Evolutionary conservation across 2,329 filamentous ascomycete species (phyloP), one percentile per base, ranked within the genome.

Genomic region (Aspergillus spinulosporus): DNA sequence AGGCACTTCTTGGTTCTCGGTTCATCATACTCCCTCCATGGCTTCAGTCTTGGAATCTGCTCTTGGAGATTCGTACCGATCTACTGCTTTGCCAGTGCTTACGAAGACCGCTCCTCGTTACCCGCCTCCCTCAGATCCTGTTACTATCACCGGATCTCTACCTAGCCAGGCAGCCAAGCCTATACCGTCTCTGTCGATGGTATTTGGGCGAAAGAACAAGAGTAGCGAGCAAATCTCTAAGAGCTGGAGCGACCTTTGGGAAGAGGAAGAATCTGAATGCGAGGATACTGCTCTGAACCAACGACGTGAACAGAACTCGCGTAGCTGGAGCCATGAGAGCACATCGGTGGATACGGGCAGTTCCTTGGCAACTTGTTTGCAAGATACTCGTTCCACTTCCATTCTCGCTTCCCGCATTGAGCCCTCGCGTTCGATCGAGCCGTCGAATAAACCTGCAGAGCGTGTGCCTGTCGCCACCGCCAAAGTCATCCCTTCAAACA

Each of bases 211-310:
- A 68, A 70, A 71, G 37, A 86, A 88, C 36, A 86, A 88, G 71
- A 84, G 34, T 12, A 37, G 85, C 60, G 88, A 93, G 45, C 80
- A 83, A 47, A 90, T 95, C 47, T 96, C 94, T 55, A 97, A 97
- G 87, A 97, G 94, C 80, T 99, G 94, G 94, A 96, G 92, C 68
- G 94, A 99, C 73, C 86, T 97, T 73, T 97, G 92, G 88, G 93
- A 97, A 73, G 93, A 97, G 52, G 92, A 94, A 42, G 62, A 64
- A 68, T 80, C 82, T 36, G 83, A 88, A 66, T 84, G 82, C 61
- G 84, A 88, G 70, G 77, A 84, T 54, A 75, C 82, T 58, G 78
- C 78, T 4, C 76, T 88, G 28, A 84, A 88, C 74, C 78, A 86
- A 61, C 77, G 80, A 32, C 78, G 76, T 59, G 76, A 78, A 70